A percentile compares a stretch with the other conserved stretches of the same genome.
phyloP scores from a whole-genome alignment of 257 asterid species.

The Solanum sejunctum region DNA sequence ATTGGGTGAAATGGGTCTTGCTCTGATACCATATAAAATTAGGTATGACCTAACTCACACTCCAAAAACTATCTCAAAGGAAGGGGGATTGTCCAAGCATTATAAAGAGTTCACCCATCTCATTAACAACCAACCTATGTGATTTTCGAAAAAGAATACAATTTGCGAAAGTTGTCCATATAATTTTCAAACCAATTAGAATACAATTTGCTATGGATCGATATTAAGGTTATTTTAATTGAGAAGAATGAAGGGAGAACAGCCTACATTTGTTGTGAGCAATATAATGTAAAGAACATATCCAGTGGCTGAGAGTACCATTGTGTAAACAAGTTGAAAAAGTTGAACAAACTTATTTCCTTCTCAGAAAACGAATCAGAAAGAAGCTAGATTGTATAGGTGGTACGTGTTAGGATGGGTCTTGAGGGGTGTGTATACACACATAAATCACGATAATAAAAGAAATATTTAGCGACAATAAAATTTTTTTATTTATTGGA shows the following conservation, averaged over 20 bases:
- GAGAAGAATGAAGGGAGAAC: neutral
- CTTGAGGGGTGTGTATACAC: neutral
- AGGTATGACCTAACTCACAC: no score
- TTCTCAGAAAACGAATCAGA: neutral
- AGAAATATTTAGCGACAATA: no score
- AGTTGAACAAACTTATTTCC: neutral
- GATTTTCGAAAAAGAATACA: neutral
- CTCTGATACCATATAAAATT: no score
- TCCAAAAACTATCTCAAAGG: no score
- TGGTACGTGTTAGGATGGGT: neutral
- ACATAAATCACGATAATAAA: no score
- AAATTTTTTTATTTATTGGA: no score
- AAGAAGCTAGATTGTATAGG: neutral
- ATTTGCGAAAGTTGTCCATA: neutral
- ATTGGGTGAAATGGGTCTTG: no score
- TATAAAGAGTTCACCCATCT: no score
- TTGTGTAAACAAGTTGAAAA: neutral
- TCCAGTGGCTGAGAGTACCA: neutral
- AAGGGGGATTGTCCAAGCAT: no score
- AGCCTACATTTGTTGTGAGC: neutral
- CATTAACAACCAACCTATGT: no score
- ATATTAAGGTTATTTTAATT: neutral
- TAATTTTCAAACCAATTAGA: neutral
- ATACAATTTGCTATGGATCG: neutral
- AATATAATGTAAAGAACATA: neutral